A percentile compares a stretch with the other conserved stretches of the same genome.
These are phyloP conservation scores for Cercophora sp. DNA, from an alignment of 495 filamentous ascomycete genomes.

Conservation along the genomic window DNA sequence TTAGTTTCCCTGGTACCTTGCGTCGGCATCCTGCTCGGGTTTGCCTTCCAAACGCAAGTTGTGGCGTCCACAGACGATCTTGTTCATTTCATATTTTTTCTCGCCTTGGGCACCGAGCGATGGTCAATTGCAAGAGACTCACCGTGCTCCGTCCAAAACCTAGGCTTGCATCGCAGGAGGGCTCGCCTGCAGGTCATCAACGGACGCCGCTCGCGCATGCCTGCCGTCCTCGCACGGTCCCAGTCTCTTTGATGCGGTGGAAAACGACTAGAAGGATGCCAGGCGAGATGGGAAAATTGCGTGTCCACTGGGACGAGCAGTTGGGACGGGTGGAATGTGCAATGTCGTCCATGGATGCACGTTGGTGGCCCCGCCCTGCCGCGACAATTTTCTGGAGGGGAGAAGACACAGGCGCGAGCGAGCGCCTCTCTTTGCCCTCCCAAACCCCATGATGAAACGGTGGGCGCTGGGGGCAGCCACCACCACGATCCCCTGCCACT, in stretches of 20 bases:
- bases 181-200: too few relatives aligned
- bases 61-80: too few relatives aligned
- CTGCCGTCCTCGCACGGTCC: slow-evolving; percentile 8
- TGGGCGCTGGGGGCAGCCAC: slow-evolving; percentile 10
- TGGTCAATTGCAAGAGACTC: too few relatives aligned
- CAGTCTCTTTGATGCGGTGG: slow-evolving; percentile 7
- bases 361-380: not conserved
- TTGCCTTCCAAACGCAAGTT: too few relatives aligned
- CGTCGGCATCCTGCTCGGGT: not conserved
- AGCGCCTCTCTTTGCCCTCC: too few relatives aligned
- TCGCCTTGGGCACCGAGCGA: too few relatives aligned
- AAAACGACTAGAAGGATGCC: slow-evolving; percentile 20
- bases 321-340: slow-evolving; percentile 1
- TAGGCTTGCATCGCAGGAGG: too few relatives aligned
- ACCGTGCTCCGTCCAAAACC: too few relatives aligned
- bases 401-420: too few relatives aligned
- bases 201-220: too few relatives aligned
- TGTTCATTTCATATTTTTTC: too few relatives aligned
- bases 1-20: not conserved
- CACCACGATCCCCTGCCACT: not conserved
- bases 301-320: slow-evolving; percentile 10
- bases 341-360: too few relatives aligned
- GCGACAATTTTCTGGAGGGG: not conserved
- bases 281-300: slow-evolving; percentile 10
- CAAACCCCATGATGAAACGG: slow-evolving; percentile 27